A percentile compares a stretch with the other conserved stretches of the same genome.
These are phyloP conservation scores for Pythium pyrilobum DNA, from an alignment of 352 stramenopile genomes.

Conservation along the genomic window DNA sequence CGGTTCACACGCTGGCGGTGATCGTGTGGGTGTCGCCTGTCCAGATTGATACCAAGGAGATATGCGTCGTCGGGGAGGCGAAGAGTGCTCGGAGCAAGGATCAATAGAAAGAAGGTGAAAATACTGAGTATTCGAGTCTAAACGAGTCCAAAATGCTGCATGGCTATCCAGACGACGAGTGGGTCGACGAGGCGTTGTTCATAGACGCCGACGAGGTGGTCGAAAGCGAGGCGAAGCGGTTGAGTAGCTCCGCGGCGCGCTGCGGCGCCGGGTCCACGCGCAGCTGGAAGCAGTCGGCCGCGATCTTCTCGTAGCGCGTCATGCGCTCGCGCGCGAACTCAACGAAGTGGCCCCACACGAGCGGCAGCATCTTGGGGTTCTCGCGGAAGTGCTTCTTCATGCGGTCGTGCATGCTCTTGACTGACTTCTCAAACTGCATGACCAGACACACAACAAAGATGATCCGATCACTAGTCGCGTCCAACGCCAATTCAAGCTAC, in stretches of 20 bases:
- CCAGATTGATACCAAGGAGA: neutral
- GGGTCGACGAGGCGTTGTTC: constrained; percentile 7
- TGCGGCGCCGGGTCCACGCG: constrained; percentile 40
- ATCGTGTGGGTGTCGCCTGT: constrained; percentile 36
- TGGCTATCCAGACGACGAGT: constrained; percentile 7
- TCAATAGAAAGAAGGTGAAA: no score
- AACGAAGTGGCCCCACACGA: constrained; percentile 47
- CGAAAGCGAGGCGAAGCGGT: constrained; percentile 28
- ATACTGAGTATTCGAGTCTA: neutral
- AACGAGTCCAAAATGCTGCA: neutral
- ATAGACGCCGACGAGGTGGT: constrained; percentile 3
- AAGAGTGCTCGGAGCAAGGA: no score
- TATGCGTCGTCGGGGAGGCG: no score
- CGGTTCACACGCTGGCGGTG: constrained; percentile 59
- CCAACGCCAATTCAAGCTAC: no score
- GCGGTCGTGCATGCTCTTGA: constrained; percentile 57
- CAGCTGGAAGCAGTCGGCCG: constrained; percentile 56
- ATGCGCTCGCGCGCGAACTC: constrained; percentile 35
- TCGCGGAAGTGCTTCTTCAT: constrained; percentile 70
- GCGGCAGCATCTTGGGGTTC: constrained; percentile 45
- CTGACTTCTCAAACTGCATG: constrained; percentile 68
- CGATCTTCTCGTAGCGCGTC: constrained; percentile 41
- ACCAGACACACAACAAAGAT: neutral
- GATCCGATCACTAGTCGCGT: no score
- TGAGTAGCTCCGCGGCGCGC: constrained; percentile 37